Evolutionary conservation across 148 eudicot genomes (phyloP).

Genomic region (Amaranthus hypochondriacus): DNA sequence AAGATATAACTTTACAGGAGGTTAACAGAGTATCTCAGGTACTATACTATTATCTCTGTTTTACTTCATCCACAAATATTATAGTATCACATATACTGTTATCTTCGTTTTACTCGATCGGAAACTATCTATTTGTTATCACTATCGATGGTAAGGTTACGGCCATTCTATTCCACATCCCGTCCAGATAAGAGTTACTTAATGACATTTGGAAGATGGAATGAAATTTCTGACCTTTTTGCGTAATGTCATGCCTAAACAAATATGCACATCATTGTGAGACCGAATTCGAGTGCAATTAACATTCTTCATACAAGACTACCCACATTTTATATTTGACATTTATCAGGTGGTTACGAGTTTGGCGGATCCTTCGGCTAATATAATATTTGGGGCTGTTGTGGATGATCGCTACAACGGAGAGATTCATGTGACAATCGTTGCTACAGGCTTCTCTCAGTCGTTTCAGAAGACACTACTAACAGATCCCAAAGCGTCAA

Average conservation of each 20-base stretch:
- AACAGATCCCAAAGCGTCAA: conserved; percentile 70
- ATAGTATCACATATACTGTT: neutral
- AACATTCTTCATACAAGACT: neutral
- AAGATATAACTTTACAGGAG: conserved; percentile 95
- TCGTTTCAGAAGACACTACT: conserved; percentile 88
- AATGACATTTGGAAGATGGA: no score
- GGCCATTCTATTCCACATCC: no score
- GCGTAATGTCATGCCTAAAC: no score
- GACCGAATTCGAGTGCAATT: neutral
- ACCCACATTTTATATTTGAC: neutral
- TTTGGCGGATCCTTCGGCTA: conserved; percentile 95
- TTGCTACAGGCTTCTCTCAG: conserved; percentile 92
- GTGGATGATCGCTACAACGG: conserved; percentile 96
- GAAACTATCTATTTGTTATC: no score
- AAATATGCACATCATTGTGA: no score
- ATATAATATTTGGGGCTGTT: conserved; percentile 97
- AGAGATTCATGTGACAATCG: conserved; percentile 89
- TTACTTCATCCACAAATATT: neutral
- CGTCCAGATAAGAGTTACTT: no score
- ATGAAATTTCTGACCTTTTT: no score
- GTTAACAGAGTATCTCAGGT: conserved; percentile 99
- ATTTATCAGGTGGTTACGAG: conserved; percentile 76
- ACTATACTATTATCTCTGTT: neutral
- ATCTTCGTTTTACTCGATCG: no score
- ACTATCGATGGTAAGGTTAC: no score